Evolutionary conservation across 306 rosid species (phyloP).

Genomic region (Arachis stenosperma): DNA sequence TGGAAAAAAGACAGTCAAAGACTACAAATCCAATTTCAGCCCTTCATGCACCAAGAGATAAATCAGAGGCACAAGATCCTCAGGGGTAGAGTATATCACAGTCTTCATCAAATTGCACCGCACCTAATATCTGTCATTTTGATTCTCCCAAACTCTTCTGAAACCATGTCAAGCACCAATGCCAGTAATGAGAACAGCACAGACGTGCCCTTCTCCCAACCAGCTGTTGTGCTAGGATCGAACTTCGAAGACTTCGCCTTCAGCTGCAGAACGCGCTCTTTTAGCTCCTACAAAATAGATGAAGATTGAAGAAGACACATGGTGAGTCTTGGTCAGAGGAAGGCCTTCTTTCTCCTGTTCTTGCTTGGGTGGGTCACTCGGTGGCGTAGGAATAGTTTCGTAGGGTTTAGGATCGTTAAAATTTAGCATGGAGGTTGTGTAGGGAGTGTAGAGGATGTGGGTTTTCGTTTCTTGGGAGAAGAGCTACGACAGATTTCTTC

Average conservation of each 20-base stretch:
- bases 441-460: slow-evolving; percentile 37
- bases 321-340: slow-evolving; percentile 35
- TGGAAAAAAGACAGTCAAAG: no score
- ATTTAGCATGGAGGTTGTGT: slow-evolving; percentile 36
- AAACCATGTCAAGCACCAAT: slow-evolving; percentile 68
- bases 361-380: neutral
- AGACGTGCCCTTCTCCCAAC: slow-evolving; percentile 70
- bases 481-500: slow-evolving; percentile 50
- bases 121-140: slow-evolving; percentile 79
- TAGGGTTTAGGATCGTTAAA: slow-evolving; percentile 39
- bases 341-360: neutral
- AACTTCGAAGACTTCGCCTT: slow-evolving; percentile 69
- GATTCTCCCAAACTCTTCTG: slow-evolving; percentile 62
- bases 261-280: slow-evolving; percentile 48
- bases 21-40: no score
- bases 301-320: slow-evolving; percentile 3
- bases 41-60: no score
- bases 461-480: slow-evolving; percentile 65
- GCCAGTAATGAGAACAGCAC: slow-evolving; percentile 68
- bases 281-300: slow-evolving; percentile 50
- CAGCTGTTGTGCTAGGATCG: slow-evolving; percentile 48
- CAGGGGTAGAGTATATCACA: slow-evolving; percentile 68
- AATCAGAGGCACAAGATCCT: slow-evolving; percentile 49
- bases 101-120: slow-evolving; percentile 66
- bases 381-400: slow-evolving; percentile 5